phyloP scores from a whole-genome alignment of 129 eudicot genomes.

The Apium graveolens region DNA sequence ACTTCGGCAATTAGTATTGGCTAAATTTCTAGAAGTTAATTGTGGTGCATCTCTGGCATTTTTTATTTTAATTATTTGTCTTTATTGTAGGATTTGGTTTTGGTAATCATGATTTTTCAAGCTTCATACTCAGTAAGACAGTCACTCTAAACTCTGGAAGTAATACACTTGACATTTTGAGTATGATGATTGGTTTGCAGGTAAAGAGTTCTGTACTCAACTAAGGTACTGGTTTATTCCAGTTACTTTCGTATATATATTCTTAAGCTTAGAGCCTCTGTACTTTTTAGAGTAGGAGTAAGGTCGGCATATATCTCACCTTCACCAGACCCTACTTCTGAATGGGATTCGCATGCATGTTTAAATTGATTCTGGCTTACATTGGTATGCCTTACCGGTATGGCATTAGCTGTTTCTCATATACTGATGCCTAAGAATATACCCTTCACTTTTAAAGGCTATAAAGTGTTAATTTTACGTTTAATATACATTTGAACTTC shows the following conservation, averaged over 20 bases:
- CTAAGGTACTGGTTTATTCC: neutral
- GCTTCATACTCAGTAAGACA: conserved; percentile 47
- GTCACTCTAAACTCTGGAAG: conserved; percentile 49
- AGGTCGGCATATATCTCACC: neutral
- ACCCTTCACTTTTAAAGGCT: neutral
- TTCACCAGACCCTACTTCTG: neutral
- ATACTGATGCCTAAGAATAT: neutral
- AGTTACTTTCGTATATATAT: neutral
- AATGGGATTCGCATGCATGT: neutral
- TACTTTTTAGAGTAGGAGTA: neutral
- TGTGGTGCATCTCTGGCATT: neutral
- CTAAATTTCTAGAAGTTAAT: neutral
- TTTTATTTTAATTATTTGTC: neutral
- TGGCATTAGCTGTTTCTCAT: neutral
- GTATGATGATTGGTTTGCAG: conserved; percentile 80
- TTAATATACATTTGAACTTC: neutral
- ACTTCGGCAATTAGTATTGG: neutral
- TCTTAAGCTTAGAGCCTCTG: neutral
- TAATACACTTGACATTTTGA: conserved; percentile 61
- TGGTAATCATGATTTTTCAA: conserved; percentile 73
- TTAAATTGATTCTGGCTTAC: neutral
- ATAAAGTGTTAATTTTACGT: neutral
- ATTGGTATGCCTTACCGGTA: neutral
- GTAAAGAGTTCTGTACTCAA: conserved; percentile 22
- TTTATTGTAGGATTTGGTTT: conserved; percentile 54